Percentiles rank a stretch among this genome's conserved stretches.
phyloP scores from a whole-genome alignment of 192 early-diverging fungal genomes.

The Backusella sp. region DNA sequence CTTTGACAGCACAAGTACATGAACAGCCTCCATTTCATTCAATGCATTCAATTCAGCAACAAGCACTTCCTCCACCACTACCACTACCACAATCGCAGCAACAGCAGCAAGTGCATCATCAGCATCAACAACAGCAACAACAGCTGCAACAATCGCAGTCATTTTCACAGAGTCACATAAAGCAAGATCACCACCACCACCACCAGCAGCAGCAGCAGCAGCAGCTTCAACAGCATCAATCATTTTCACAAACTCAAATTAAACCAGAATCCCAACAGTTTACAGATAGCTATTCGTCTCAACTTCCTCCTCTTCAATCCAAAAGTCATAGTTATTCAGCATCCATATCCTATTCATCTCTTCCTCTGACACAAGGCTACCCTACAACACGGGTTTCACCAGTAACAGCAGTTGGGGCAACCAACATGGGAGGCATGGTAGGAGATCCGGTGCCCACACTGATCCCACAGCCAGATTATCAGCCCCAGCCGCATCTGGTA shows the following conservation, averaged over 20 bases:
- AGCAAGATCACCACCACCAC: not conserved
- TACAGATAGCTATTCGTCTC: conserved; percentile 14
- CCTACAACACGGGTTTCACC: not conserved
- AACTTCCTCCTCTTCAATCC: conserved; percentile 28
- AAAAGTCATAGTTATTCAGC: not conserved
- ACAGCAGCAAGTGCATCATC: not conserved
- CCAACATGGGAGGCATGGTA: not conserved
- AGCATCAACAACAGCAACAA: not conserved
- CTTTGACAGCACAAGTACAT: not conserved
- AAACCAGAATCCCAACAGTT: not conserved
- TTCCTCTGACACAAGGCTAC: conserved; percentile 1
- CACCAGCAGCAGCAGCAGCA: not conserved
- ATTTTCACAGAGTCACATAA: not conserved
- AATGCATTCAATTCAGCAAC: not conserved
- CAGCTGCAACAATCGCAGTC: not conserved
- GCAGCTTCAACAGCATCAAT: not conserved
- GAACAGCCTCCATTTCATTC: not conserved
- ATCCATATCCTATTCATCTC: not conserved
- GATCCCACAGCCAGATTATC: conserved; percentile 9
- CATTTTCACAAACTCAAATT: not conserved
- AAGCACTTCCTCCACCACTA: not conserved
- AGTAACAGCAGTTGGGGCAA: not conserved
- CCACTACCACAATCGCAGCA: not conserved
- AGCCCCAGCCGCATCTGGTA: not conserved
- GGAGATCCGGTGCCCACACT: not conserved